Percentiles rank a stretch among this genome's conserved stretches.
Conservation (phyloP, 2,329 filamentous ascomycete species). For the Penicillium sp. region DNA sequence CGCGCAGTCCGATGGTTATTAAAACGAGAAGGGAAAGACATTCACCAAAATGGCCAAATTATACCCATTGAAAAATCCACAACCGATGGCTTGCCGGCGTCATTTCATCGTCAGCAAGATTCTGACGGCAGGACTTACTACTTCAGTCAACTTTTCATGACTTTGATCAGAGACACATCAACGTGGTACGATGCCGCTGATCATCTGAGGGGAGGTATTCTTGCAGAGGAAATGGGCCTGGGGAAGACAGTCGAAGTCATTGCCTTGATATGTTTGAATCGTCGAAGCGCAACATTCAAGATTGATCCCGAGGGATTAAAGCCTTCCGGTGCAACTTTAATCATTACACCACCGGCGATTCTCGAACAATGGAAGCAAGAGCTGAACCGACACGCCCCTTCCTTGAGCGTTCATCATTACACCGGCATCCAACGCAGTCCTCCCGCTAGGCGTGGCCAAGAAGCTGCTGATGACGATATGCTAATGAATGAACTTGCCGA, state of each 20-base stretch:
- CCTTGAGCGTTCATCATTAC: slow-evolving; percentile 59
- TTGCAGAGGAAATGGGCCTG: slow-evolving; percentile 55
- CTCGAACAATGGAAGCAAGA: slow-evolving; percentile 66
- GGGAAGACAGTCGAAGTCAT: slow-evolving; percentile 55
- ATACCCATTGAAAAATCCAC: slow-evolving; percentile 14
- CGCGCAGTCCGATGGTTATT: slow-evolving; percentile 52
- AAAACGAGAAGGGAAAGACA: slow-evolving; percentile 43
- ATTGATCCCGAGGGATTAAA: slow-evolving; percentile 28
- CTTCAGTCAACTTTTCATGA: slow-evolving; percentile 46
- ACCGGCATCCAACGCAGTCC: slow-evolving; percentile 49
- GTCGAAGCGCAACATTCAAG: slow-evolving; percentile 23
- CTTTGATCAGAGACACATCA: slow-evolving; percentile 40
- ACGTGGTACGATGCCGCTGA: slow-evolving; percentile 34
- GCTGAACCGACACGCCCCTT: slow-evolving; percentile 58
- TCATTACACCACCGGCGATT: slow-evolving; percentile 64
- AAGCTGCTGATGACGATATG: slow-evolving; percentile 41
- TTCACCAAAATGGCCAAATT: slow-evolving; percentile 35
- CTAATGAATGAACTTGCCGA: slow-evolving; percentile 50
- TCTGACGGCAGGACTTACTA: slow-evolving; percentile 41
- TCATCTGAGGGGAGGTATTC: slow-evolving; percentile 45
- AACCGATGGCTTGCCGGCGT: slow-evolving; percentile 33
- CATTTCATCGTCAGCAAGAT: slow-evolving; percentile 42
- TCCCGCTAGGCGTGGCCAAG: slow-evolving; percentile 19
- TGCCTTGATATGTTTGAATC: slow-evolving; percentile 47
- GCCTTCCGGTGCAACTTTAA: slow-evolving; percentile 59